Evolutionary conservation across 768 basidiomycete genomes (phyloP).

Genomic region (Clitopilus hobsonii): DNA sequence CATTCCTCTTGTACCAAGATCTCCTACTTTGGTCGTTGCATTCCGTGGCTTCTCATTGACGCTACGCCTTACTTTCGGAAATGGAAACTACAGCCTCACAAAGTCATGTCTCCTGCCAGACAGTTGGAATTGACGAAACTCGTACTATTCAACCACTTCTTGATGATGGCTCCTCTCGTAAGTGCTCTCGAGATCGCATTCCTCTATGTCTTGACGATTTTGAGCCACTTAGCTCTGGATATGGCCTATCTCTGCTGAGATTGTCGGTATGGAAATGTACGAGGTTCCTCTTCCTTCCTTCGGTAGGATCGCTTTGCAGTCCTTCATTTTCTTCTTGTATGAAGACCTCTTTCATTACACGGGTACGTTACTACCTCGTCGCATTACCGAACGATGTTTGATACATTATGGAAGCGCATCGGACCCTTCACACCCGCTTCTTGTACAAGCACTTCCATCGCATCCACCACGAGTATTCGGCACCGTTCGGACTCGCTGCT

Average conservation of each 20-base stretch:
- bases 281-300: slow-evolving; percentile 86
- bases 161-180: slow-evolving; percentile 86
- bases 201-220: too few relatives aligned
- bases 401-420: slow-evolving; percentile 57
- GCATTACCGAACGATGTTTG: not conserved
- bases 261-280: slow-evolving; percentile 86
- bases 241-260: slow-evolving; percentile 92
- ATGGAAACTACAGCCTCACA: slow-evolving; percentile 91
- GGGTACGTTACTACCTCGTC: slow-evolving; percentile 33
- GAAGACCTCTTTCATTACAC: slow-evolving; percentile 96
- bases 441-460: slow-evolving; percentile 94
- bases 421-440: slow-evolving; percentile 77
- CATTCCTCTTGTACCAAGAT: slow-evolving; percentile 40
- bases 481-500: slow-evolving; percentile 95
- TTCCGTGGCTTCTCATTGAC: slow-evolving; percentile 97
- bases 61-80: slow-evolving; percentile 86
- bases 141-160: slow-evolving; percentile 93
- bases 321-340: slow-evolving; percentile 88
- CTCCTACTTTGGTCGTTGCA: slow-evolving; percentile 91
- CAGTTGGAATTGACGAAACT: slow-evolving; percentile 96
- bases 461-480: slow-evolving; percentile 94
- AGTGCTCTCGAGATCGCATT: slow-evolving; percentile 20
- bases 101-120: slow-evolving; percentile 72
- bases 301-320: slow-evolving; percentile 66
- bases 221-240: slow-evolving; percentile 78